These are phyloP conservation scores for Stephanocyclus meneghinianus DNA, from an alignment of 352 stramenopile genomes.

Conservation along the genomic window DNA sequence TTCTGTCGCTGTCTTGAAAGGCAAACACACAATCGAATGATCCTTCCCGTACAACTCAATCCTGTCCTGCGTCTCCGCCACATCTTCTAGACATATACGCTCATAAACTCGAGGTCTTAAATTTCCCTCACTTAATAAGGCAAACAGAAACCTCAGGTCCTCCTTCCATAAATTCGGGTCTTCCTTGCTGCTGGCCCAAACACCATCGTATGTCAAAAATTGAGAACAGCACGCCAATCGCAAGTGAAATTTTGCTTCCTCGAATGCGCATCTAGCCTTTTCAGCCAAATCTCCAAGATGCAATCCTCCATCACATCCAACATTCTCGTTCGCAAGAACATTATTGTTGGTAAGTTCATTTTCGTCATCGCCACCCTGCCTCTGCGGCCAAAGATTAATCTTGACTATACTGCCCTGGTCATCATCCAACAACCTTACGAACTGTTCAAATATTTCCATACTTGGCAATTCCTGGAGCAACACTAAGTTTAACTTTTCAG, in stretches of 20 bases:
- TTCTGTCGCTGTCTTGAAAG: conserved; percentile 24
- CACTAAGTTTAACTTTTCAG: conserved; percentile 35
- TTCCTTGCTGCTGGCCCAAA: conserved; percentile 43
- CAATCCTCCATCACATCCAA: conserved; percentile 16
- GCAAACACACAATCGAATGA: conserved; percentile 46
- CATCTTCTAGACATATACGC: conserved; percentile 43
- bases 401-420: conserved; percentile 32
- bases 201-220: conserved; percentile 45
- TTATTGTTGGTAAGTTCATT: conserved; percentile 12
- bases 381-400: conserved; percentile 18
- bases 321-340: conserved; percentile 20
- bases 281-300: conserved; percentile 31
- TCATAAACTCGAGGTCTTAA: conserved; percentile 36
- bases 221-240: conserved; percentile 36
- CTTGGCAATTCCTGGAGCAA: conserved; percentile 48
- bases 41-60: conserved; percentile 45
- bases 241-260: conserved; percentile 37
- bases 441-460: conserved; percentile 44
- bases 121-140: conserved; percentile 33
- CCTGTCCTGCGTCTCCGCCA: conserved; percentile 44
- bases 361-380: neutral
- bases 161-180: conserved; percentile 44
- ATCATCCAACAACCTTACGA: conserved; percentile 36
- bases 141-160: conserved; percentile 51
- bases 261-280: conserved; percentile 23